phyloP scores from a whole-genome alignment of 129 eudicot species.

The Escallonia herrerae region DNA sequence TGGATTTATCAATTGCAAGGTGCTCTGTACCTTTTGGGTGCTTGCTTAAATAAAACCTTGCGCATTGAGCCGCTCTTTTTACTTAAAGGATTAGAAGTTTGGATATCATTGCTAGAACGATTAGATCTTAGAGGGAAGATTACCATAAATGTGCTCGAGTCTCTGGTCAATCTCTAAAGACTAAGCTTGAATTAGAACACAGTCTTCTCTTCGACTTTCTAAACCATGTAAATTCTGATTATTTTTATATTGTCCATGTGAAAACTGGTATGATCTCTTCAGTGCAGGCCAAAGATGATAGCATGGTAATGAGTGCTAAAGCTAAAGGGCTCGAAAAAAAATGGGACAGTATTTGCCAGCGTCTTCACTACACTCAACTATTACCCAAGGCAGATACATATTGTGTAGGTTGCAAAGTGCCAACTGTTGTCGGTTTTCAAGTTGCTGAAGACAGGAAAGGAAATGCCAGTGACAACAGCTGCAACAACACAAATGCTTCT shows the following conservation, averaged over 20 bases:
- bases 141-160: no score
- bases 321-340: constrained; percentile 47
- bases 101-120: no score
- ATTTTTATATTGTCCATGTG: constrained; percentile 16
- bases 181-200: background rate
- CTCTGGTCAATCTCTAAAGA: background rate
- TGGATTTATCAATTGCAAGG: no score
- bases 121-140: no score
- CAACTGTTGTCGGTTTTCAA: constrained; percentile 52
- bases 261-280: constrained; percentile 37
- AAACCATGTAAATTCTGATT: background rate
- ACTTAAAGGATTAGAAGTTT: no score
- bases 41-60: no score
- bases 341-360: constrained; percentile 67
- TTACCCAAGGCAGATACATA: constrained; percentile 29
- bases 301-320: constrained; percentile 31
- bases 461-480: constrained; percentile 6
- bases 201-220: background rate
- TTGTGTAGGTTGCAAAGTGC: constrained; percentile 28
- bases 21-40: no score
- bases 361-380: constrained; percentile 39
- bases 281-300: constrained; percentile 78
- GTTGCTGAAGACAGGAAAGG: constrained; percentile 22
- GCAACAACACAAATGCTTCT: constrained; percentile 20
- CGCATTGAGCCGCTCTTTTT: no score